Percentiles rank a stretch among this genome's conserved stretches.
Conservation (phyloP, 78 protist genomes). For the Dictyostelium purpureum region DNA sequence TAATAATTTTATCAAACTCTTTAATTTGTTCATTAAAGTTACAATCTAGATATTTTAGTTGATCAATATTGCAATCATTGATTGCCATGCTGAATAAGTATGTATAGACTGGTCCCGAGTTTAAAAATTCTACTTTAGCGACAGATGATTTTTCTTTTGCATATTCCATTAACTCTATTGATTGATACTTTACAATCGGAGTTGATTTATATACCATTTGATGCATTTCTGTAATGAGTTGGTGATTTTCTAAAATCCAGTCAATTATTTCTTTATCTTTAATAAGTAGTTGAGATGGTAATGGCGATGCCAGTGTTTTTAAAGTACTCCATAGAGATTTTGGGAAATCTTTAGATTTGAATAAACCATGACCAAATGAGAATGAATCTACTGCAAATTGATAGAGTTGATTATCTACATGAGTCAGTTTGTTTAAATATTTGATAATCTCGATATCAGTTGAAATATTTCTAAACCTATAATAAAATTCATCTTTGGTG, state of each 20-base stretch:
- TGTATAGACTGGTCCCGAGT: neutral
- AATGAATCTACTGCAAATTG: neutral
- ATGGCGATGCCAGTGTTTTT: neutral
- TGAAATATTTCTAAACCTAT: too few relatives aligned
- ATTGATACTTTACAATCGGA: too few relatives aligned
- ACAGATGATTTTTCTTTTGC: neutral
- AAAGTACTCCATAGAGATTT: neutral
- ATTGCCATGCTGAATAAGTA: neutral
- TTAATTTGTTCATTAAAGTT: too few relatives aligned
- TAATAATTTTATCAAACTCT: too few relatives aligned
- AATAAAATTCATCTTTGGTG: neutral
- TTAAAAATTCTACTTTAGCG: neutral
- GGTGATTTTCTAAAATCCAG: too few relatives aligned
- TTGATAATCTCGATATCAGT: neutral
- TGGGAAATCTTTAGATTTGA: neutral
- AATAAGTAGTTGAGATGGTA: neutral
- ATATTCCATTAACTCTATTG: neutral
- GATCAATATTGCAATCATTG: neutral
- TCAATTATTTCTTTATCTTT: neutral
- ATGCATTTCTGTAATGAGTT: neutral
- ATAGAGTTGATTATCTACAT: neutral
- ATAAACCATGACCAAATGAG: neutral
- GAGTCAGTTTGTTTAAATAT: too few relatives aligned
- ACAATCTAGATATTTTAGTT: neutral
- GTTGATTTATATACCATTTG: neutral